phyloP scores from a whole-genome alignment of 2,329 filamentous ascomycete species.

The Ceratocystis variospora region DNA sequence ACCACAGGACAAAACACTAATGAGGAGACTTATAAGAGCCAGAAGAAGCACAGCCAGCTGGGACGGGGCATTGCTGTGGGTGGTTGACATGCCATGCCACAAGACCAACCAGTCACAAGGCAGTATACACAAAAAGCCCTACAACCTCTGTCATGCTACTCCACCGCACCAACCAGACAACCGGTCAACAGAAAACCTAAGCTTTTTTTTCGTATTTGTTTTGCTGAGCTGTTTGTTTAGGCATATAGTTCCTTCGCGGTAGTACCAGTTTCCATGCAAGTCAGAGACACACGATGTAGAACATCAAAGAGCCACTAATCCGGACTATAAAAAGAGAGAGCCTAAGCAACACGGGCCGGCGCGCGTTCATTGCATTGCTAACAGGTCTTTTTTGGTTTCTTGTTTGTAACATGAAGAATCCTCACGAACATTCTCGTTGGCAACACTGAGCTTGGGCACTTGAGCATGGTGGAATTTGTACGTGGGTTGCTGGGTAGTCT shows the following conservation, averaged over 20 bases:
- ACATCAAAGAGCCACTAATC: neutral
- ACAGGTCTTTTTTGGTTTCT: neutral
- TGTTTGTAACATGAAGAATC: neutral
- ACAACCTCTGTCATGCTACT: too few relatives aligned
- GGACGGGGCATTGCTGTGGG: neutral
- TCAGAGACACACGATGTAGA: neutral
- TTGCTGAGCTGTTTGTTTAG: neutral
- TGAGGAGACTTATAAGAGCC: neutral
- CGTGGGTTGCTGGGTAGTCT: neutral
- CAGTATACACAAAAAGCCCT: too few relatives aligned
- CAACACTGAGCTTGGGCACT: neutral
- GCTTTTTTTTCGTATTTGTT: neutral
- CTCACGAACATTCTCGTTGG: neutral
- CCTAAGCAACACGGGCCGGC: neutral
- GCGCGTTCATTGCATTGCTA: neutral
- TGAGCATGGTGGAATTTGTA: neutral
- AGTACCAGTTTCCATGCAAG: neutral
- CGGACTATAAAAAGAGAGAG: neutral
- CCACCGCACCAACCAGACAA: neutral
- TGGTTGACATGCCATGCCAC: slow-evolving; percentile 2
- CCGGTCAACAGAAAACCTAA: too few relatives aligned
- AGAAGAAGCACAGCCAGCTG: neutral
- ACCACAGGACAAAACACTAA: neutral
- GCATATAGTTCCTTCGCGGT: neutral
- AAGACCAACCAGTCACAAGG: too few relatives aligned